Conservation (phyloP, 108 stramenopile genomes). For the Cylindrotheca closterium region DNA sequence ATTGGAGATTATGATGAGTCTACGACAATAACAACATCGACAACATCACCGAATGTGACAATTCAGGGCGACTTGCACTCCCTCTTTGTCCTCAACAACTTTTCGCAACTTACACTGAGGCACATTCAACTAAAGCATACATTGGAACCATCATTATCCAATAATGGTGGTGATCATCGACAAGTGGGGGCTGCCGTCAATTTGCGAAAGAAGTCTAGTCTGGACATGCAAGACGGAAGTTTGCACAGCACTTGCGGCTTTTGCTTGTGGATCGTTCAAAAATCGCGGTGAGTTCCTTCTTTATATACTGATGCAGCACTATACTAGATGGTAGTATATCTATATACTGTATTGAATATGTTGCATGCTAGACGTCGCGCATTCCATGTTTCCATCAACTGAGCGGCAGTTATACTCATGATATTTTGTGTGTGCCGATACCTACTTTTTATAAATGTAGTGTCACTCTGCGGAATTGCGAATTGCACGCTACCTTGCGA, state of each 20-base stretch:
- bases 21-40: background rate
- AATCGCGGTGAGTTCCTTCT: no score
- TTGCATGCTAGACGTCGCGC: no score
- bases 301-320: no score
- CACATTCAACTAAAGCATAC: conserved; percentile 28
- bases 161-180: conserved; percentile 14
- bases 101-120: conserved; percentile 12
- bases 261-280: conserved; percentile 38
- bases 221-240: background rate
- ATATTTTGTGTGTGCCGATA: no score
- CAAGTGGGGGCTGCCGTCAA: conserved; percentile 37
- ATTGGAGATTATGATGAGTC: no score
- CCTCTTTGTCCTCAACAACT: conserved; percentile 33
- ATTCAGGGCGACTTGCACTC: conserved; percentile 22
- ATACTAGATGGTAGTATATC: no score
- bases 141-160: conserved; percentile 2
- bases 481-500: conserved; percentile 11
- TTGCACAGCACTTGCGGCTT: conserved; percentile 22
- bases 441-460: no score
- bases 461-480: conserved; percentile 10
- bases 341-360: no score
- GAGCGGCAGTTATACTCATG: no score
- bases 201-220: conserved; percentile 22
- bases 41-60: background rate
- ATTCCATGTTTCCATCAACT: no score